Percentiles rank a stretch among this genome's conserved stretches.
Evolutionary conservation across 2,329 filamentous ascomycete species (phyloP).

Genomic region (Colletotrichum sublineola): DNA sequence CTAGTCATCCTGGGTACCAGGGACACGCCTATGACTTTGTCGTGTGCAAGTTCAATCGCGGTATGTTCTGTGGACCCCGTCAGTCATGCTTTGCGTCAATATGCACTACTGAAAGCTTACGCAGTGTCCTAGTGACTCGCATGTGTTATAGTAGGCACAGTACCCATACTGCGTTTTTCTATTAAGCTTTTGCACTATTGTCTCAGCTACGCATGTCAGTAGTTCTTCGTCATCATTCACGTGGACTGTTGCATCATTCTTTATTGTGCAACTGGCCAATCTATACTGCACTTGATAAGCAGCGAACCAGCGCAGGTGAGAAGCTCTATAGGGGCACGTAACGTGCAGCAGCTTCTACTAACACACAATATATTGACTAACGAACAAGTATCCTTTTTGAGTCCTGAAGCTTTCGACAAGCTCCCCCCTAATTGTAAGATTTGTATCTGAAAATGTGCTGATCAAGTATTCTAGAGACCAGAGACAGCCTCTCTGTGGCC

Average conservation of each 20-base stretch:
- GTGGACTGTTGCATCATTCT: not conserved
- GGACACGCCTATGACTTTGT: slow-evolving; percentile 63
- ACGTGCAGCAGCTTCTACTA: not conserved
- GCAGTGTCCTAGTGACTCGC: slow-evolving; percentile 46
- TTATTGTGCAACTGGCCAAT: not conserved
- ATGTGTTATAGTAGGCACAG: too few species aligned
- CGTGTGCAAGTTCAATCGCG: slow-evolving; percentile 61
- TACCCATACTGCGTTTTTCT: too few species aligned
- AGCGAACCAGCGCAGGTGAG: too few species aligned
- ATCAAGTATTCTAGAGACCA: slow-evolving; percentile 65
- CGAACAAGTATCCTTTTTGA: not conserved
- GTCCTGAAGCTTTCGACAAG: too few species aligned
- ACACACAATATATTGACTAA: not conserved
- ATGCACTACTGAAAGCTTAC: slow-evolving; percentile 35
- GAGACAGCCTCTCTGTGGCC: slow-evolving; percentile 63
- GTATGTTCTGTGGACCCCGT: slow-evolving; percentile 56
- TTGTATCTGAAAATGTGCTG: slow-evolving; percentile 55
- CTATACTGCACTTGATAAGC: not conserved
- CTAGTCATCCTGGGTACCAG: slow-evolving; percentile 58
- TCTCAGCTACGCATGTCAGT: not conserved
- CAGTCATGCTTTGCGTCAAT: slow-evolving; percentile 41
- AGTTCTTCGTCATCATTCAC: not conserved
- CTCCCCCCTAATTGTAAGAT: slow-evolving; percentile 57
- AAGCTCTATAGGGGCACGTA: not conserved
- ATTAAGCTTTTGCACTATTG: too few species aligned